These are phyloP conservation scores for Solanum ossicruentum DNA, from an alignment of 257 asterid genomes.

Conservation along the genomic window DNA sequence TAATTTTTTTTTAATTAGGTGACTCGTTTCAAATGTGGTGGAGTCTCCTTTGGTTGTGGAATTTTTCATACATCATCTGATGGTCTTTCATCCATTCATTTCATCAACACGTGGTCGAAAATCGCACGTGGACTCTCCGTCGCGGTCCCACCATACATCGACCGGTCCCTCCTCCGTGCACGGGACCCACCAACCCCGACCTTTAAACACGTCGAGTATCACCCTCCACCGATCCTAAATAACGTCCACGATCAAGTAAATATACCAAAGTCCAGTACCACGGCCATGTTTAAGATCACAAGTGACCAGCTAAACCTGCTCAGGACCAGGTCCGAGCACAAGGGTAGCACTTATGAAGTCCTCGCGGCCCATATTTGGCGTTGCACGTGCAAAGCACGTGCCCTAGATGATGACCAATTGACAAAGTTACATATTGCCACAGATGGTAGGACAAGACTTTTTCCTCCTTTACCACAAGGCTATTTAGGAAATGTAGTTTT, in stretches of 20 bases:
- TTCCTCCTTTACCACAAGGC: slow-evolving; percentile 42
- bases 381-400: slow-evolving; percentile 53
- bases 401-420: slow-evolving; percentile 21
- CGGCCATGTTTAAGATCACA: too few relatives aligned
- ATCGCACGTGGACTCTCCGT: slow-evolving; percentile 22
- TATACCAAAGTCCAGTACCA: neutral
- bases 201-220: slow-evolving; percentile 12
- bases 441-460: slow-evolving; percentile 44
- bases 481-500: slow-evolving; percentile 68
- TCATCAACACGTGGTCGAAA: slow-evolving; percentile 29
- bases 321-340: neutral
- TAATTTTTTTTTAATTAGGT: slow-evolving; percentile 8
- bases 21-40: slow-evolving; percentile 36
- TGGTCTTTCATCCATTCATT: slow-evolving; percentile 11
- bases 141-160: slow-evolving; percentile 19
- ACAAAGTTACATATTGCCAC: slow-evolving; percentile 50
- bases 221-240: slow-evolving; percentile 11
- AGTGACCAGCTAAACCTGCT: too few relatives aligned
- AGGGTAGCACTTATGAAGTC: slow-evolving; percentile 4
- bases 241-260: neutral
- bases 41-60: slow-evolving; percentile 23
- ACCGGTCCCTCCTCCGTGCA: slow-evolving; percentile 21
- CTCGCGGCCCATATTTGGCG: slow-evolving; percentile 80
- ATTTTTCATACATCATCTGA: slow-evolving; percentile 27
- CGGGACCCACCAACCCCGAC: slow-evolving; percentile 15